Conservation (phyloP, 1,284 basidiomycete genomes). For the Laetiporus sulphureus region DNA sequence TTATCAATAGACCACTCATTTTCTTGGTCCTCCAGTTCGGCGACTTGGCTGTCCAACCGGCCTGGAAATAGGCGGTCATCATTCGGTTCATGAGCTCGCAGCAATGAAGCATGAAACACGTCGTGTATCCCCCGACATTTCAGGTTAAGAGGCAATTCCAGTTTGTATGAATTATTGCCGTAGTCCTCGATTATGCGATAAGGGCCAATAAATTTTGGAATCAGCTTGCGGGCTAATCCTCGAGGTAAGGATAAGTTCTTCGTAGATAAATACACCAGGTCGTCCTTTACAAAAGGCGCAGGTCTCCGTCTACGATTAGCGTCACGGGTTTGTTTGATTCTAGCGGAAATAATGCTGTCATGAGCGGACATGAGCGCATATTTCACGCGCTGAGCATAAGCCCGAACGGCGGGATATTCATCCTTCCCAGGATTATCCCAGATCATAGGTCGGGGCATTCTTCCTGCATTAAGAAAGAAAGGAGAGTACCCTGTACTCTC, state of each 20-base stretch:
- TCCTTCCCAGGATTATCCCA: background rate
- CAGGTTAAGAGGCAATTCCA: slow-evolving; percentile 23
- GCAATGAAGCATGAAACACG: slow-evolving; percentile 25
- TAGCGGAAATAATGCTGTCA: slow-evolving; percentile 17
- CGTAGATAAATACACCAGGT: slow-evolving; percentile 15
- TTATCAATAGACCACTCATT: slow-evolving; percentile 27
- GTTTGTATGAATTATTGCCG: slow-evolving; percentile 10
- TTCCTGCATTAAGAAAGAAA: slow-evolving; percentile 20
- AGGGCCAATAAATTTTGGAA: slow-evolving; percentile 22
- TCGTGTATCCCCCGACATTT: slow-evolving; percentile 19
- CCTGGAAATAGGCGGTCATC: slow-evolving; percentile 24
- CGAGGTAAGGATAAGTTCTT: slow-evolving; percentile 21
- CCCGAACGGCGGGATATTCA: slow-evolving; percentile 10
- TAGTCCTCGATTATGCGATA: slow-evolving; percentile 1
- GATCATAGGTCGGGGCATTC: slow-evolving; percentile 8
- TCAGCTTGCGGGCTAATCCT: slow-evolving; percentile 15
- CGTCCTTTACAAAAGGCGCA: slow-evolving; percentile 11
- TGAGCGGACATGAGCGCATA: slow-evolving; percentile 11
- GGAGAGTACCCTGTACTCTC: slow-evolving; percentile 27
- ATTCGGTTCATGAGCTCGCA: slow-evolving; percentile 20
- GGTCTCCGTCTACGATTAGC: slow-evolving; percentile 12
- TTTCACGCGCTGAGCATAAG: slow-evolving; percentile 10
- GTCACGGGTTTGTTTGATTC: slow-evolving; percentile 10
- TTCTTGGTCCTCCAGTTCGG: slow-evolving; percentile 6
- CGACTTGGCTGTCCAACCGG: slow-evolving; percentile 12